phyloP scores from a whole-genome alignment of 768 basidiomycete genomes.

The Lactarius pseudohatsudake region DNA sequence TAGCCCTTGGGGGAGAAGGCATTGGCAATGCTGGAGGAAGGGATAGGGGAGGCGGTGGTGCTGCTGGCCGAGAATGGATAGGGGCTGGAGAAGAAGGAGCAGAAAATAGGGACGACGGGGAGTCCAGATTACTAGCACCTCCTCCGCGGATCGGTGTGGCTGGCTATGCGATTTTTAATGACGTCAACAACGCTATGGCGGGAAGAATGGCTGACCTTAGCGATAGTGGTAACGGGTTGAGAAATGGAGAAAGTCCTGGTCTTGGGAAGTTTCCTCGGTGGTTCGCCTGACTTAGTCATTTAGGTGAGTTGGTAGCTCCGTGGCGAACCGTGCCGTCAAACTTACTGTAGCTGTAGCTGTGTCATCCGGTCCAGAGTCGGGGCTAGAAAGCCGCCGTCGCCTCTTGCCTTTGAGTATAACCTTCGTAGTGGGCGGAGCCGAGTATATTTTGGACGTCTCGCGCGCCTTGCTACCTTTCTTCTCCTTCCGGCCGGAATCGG shows the following conservation, averaged over 20 bases:
- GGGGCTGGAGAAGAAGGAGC: conserved; percentile 28
- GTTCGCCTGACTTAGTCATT: conserved; percentile 3
- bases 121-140: conserved; percentile 2
- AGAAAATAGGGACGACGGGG: conserved; percentile 32
- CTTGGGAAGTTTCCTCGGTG: conserved; percentile 12
- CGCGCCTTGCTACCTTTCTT: not conserved
- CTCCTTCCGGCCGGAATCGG: not conserved
- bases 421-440: not conserved
- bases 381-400: conserved; percentile 13
- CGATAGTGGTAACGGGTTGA: not conserved
- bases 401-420: conserved; percentile 4
- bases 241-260: conserved; percentile 4
- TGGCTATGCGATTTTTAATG: conserved; percentile 14
- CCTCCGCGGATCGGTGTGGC: conserved; percentile 15
- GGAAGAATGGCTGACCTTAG: not conserved
- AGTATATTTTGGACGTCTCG: not conserved
- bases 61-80: not conserved
- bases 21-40: not conserved
- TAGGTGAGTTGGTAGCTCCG: not conserved
- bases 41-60: not conserved
- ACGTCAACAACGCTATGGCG: not conserved
- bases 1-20: not conserved
- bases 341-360: conserved; percentile 9
- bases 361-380: not conserved
- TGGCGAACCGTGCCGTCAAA: not conserved